Conservation (phyloP, 208 protist species). For the Leishmania arabica region DNA sequence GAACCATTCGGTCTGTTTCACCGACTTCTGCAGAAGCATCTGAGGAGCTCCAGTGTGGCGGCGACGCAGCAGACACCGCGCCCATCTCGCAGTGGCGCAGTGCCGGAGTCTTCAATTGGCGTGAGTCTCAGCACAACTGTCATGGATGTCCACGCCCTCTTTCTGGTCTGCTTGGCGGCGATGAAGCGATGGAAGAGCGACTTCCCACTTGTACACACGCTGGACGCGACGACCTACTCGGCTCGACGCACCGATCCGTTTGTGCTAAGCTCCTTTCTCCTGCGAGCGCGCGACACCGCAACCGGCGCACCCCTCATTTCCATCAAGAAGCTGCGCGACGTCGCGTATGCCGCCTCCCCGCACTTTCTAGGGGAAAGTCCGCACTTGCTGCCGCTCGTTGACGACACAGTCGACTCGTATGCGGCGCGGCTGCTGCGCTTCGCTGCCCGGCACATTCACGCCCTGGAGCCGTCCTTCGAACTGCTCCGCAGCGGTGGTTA, state of each 20-base stretch:
- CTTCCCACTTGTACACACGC: constrained; percentile 11
- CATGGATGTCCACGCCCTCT: constrained; percentile 28
- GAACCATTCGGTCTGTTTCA: constrained; percentile 22
- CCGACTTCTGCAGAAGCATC: not conserved
- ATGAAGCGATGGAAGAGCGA: constrained; percentile 37
- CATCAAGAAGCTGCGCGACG: constrained; percentile 33
- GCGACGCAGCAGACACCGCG: not conserved
- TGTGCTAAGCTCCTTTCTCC: constrained; percentile 45
- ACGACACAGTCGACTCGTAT: constrained; percentile 39
- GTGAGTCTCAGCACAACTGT: not conserved
- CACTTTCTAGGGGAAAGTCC: constrained; percentile 24
- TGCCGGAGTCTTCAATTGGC: not conserved
- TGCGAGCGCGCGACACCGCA: constrained; percentile 18
- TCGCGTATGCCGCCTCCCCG: constrained; percentile 28
- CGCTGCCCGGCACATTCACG: constrained; percentile 18
- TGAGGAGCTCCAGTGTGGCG: not conserved
- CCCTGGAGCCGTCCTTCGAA: constrained; percentile 20
- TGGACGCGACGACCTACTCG: constrained; percentile 40
- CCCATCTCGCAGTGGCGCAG: too few relatives aligned
- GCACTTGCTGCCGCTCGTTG: constrained; percentile 26
- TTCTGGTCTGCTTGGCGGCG: constrained; percentile 32
- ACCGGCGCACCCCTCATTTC: constrained; percentile 29
- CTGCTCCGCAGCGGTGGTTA: constrained; percentile 28
- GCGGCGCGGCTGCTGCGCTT: constrained; percentile 35
- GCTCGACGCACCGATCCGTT: constrained; percentile 56